phyloP scores from a whole-genome alignment of 2,329 filamentous ascomycete genomes.

The Fusarium veterinarium region DNA sequence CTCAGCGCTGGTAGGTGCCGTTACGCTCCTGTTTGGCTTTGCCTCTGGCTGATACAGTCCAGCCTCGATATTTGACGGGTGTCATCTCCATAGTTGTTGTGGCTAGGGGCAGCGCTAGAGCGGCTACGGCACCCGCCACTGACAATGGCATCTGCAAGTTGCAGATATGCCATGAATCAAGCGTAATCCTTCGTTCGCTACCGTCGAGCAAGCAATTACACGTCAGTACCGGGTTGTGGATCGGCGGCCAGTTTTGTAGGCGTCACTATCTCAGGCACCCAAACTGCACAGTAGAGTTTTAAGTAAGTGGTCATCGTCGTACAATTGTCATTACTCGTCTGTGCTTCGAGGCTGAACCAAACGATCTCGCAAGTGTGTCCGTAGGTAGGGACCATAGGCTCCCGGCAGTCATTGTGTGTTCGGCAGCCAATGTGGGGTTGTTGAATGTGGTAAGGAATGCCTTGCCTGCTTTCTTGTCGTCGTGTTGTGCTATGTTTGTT shows the following conservation, averaged over 20 bases:
- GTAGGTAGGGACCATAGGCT: conserved; percentile 9
- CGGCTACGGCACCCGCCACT: conserved; percentile 46
- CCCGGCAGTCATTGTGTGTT: conserved; percentile 33
- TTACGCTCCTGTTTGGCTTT: conserved; percentile 29
- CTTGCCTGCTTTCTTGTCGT: conserved; percentile 13
- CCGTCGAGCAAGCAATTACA: conserved; percentile 37
- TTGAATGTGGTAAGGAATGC: conserved; percentile 26
- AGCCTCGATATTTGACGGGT: conserved; percentile 41
- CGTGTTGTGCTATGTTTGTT: conserved; percentile 25
- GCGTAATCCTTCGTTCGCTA: conserved; percentile 32
- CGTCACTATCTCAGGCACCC: background rate
- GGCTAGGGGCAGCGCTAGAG: conserved; percentile 43
- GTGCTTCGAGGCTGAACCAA: conserved; percentile 17
- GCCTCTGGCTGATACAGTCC: conserved; percentile 28
- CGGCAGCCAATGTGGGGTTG: conserved; percentile 32
- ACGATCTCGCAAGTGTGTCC: conserved; percentile 6
- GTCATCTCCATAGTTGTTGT: conserved; percentile 41
- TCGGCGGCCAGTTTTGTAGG: conserved; percentile 13
- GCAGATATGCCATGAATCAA: conserved; percentile 39
- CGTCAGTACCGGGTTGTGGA: conserved; percentile 33
- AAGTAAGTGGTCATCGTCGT: background rate
- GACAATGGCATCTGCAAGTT: conserved; percentile 42
- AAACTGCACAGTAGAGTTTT: background rate
- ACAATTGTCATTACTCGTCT: conserved; percentile 1
- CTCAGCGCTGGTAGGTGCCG: conserved; percentile 29